Evolutionary conservation across 495 filamentous ascomycete species (phyloP), one percentile per base, ranked within the genome.

Genomic region (Cladorrhinum samala): DNA sequence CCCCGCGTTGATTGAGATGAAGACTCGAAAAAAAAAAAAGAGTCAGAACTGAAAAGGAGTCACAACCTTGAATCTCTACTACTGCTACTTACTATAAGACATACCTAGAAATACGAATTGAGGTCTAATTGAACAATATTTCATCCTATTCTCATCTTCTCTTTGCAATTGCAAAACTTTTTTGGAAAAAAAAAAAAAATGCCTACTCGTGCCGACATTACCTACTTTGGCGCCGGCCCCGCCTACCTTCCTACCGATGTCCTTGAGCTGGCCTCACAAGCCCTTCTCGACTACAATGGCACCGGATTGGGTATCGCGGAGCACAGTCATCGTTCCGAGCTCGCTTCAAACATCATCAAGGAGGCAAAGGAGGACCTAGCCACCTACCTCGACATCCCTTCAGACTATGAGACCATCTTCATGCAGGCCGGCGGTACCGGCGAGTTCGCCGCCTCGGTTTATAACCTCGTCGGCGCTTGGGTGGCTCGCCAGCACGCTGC

Each of bases 351-450:
- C 19, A 85, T 91, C 59, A 75, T 89, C 61, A 78, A 83, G 55
- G 69, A 79, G 50, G 76, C 79, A 55, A 87, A 87, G 59, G 76
- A 77, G 30, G 78, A 82, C 62, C 75, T 89, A n/a, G 73, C 76
- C 19, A 69, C 68, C 13, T 86, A 88, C 57, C 82, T 90, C 37
- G 84, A 88, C 60, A 82, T 91, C 57, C 87, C 61, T 16, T 77
- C 81, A 47, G 78, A 83, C 64, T 89, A 92, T 69, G 87, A 91
- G 54, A 75, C 89, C 41, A 67, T 90, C 44, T 85, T 92, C 68
- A 85, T 91, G 77, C 89, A 93, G 65, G 85, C 75, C 46, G 90
- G 91, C 44, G 91, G 92, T 45, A 87, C 79, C 45, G 89, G 86
- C 39, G 82, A 88, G 66, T 94, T 95, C 72, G 83, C 83, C 60